These are phyloP conservation scores for Lepidium campestre DNA, from an alignment of 441 rosid genomes.

Conservation along the genomic window DNA sequence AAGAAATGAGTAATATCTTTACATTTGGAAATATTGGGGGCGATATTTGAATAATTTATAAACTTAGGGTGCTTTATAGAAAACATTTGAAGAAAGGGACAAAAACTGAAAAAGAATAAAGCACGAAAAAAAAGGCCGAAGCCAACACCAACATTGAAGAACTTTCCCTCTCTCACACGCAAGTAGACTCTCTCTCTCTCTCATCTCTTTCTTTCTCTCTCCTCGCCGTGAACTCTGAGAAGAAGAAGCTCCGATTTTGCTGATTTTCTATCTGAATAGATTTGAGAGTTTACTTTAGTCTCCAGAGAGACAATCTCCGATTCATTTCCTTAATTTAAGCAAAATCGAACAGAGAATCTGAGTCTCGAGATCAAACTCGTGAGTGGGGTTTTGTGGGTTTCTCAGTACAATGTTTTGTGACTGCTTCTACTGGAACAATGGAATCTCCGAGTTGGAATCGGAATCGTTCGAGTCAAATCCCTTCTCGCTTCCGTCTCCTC, in stretches of 20 bases:
- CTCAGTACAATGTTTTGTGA: conserved; percentile 53
- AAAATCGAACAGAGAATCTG: background rate
- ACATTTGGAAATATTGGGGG: background rate
- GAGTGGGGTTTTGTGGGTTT: no score
- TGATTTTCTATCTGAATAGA: background rate
- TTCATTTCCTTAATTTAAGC: background rate
- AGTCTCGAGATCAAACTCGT: conserved; percentile 15
- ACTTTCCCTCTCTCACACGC: conserved; percentile 23
- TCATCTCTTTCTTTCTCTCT: conserved; percentile 3
- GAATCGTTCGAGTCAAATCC: conserved; percentile 36
- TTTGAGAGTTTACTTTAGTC: background rate
- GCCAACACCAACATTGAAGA: background rate
- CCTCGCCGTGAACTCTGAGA: conserved; percentile 12
- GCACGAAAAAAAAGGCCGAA: conserved; percentile 6
- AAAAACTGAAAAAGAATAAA: background rate
- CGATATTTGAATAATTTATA: background rate
- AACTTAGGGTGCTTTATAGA: conserved; percentile 6
- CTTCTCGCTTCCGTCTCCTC: conserved; percentile 51
- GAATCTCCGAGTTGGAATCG: conserved; percentile 17
- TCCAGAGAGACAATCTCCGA: background rate
- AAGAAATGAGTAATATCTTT: background rate
- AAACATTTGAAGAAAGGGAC: conserved; percentile 6
- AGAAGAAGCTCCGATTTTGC: conserved; percentile 1
- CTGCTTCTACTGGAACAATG: conserved; percentile 57
- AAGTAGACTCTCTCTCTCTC: conserved; percentile 12